Base-by-base conservation (phyloP, 805 yeast species). In the Grigorovia jiainica region DNA sequence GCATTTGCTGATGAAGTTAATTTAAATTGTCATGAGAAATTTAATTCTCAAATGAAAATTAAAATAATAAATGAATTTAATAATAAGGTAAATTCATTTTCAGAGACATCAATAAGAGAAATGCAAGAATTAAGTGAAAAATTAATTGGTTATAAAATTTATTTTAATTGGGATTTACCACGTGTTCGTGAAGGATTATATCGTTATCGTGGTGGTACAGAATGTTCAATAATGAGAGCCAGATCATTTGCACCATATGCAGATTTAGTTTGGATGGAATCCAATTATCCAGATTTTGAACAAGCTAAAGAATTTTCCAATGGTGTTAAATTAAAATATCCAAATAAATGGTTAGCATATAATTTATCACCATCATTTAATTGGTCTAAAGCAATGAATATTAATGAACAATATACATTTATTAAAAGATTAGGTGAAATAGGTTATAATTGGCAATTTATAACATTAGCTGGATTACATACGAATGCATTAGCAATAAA, bases 181-280 rank as follows among this genome's bases (percentile, higher is more conserved):
- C 81, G 97, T 66, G 95, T 85, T 49, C 77, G 97, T 64, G 97
- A 90, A 71, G 97, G 97, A 55, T 85, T 84, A 77, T 90, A 90
- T 79, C 78, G 95, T 61, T 89, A 87, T 79, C 72, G 71, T 58
- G 97, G 97, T 57, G 97, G 97, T 56, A 86, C 96, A 47, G 89
- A 86, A 71, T 87, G 96, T 74, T 96, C 97, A 39, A 83, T 90
- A 41, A 90, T 87, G 81, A 81, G 97, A 64, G 97, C 95, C 48
- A 78, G 95, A 59, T 94, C 95, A 24, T 90, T 73, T 63, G 89
- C 96, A 42, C 96, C 96, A 48, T 90, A 82, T 65, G 87, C 95
- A 35, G 97, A 89, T 66, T 73, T 90, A 70, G 80, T 89, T 54
- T 90, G 97, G 97, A 89, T 90, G 97, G 97, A 90, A 73, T 82